These are phyloP conservation scores for Huntiella savannae DNA, from an alignment of 2,329 filamentous ascomycete species.

Conservation along the genomic window DNA sequence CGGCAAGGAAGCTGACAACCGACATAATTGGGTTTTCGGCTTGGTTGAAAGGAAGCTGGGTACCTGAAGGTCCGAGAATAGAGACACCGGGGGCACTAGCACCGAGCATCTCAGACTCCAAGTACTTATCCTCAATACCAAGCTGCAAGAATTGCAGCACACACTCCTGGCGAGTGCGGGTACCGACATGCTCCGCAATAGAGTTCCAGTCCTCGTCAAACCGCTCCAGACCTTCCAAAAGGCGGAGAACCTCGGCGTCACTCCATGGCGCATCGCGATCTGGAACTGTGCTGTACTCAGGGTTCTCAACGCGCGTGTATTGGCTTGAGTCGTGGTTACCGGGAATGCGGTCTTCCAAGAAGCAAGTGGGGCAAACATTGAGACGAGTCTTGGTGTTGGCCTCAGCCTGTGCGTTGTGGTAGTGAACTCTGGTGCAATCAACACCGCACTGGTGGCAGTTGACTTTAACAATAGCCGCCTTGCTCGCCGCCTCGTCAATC, in stretches of 20 bases:
- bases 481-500: slow-evolving; percentile 41
- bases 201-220: slow-evolving; percentile 94
- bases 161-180: slow-evolving; percentile 83
- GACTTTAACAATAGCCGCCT: slow-evolving; percentile 47
- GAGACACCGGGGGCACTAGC: slow-evolving; percentile 38
- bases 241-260: slow-evolving; percentile 70
- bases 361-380: slow-evolving; percentile 83
- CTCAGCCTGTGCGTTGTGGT: slow-evolving; percentile 37
- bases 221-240: slow-evolving; percentile 78
- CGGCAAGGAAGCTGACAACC: slow-evolving; percentile 83
- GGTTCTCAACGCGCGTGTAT: slow-evolving; percentile 79
- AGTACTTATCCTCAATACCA: slow-evolving; percentile 93
- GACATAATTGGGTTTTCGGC: slow-evolving; percentile 94
- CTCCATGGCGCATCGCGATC: slow-evolving; percentile 82
- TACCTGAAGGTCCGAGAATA: slow-evolving; percentile 50
- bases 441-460: slow-evolving; percentile 84
- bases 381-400: slow-evolving; percentile 52
- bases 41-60: slow-evolving; percentile 75
- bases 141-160: slow-evolving; percentile 91
- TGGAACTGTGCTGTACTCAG: slow-evolving; percentile 56
- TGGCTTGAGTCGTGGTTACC: slow-evolving; percentile 58
- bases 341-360: slow-evolving; percentile 66
- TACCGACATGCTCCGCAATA: slow-evolving; percentile 81
- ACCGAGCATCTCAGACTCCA: slow-evolving; percentile 49
- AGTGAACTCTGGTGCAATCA: slow-evolving; percentile 56